Percentiles rank a stretch among this genome's conserved stretches.
Conservation (phyloP, 768 basidiomycete species). For the Calocybe gangraenosa region DNA sequence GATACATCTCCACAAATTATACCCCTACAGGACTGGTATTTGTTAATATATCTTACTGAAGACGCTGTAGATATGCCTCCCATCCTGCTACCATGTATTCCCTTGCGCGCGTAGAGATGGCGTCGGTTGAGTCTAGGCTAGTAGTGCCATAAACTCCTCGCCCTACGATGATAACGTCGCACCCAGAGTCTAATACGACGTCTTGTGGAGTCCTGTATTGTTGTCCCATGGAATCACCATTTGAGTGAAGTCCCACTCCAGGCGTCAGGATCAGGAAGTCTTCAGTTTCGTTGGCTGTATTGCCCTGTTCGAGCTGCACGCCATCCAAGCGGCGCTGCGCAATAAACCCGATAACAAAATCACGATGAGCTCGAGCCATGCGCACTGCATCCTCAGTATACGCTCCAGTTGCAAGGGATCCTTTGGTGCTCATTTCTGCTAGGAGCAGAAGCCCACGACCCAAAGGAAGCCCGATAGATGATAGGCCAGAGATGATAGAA, state of each 20-base stretch:
- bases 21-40: no score
- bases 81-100: constrained; percentile 85
- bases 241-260: constrained; percentile 79
- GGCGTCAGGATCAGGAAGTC: constrained; percentile 93
- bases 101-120: constrained; percentile 66
- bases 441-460: constrained; percentile 86
- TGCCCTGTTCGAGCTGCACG: constrained; percentile 36
- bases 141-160: constrained; percentile 83
- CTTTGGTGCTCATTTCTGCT: constrained; percentile 94
- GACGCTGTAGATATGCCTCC: constrained; percentile 77
- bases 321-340: constrained; percentile 83
- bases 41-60: no score
- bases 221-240: constrained; percentile 88
- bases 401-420: constrained; percentile 73
- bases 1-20: no score
- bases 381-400: constrained; percentile 84
- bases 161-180: constrained; percentile 97
- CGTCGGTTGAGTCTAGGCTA: constrained; percentile 29
- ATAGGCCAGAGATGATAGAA: constrained; percentile 86
- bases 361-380: constrained; percentile 78
- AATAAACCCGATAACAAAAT: constrained; percentile 97
- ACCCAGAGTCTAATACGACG: constrained; percentile 76
- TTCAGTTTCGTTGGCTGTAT: constrained; percentile 38
- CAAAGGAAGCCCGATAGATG: constrained; percentile 80
- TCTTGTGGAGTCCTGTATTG: constrained; percentile 89